Conservation (phyloP, 495 filamentous ascomycete species). For the Trichoderma parareesei region DNA sequence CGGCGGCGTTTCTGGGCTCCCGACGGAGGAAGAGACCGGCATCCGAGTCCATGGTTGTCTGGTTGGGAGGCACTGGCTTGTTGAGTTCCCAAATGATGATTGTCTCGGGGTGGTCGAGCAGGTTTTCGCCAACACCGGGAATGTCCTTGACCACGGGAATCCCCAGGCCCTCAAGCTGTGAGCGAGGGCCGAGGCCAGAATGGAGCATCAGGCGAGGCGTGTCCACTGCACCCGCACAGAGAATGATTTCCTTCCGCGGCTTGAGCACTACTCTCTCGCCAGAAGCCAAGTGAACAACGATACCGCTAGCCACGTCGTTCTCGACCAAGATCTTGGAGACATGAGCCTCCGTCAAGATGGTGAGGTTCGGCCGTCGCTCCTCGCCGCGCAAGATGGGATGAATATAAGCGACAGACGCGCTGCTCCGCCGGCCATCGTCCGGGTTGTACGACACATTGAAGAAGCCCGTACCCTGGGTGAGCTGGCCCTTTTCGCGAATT, state of each 20-base stretch:
- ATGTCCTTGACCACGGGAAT: slow-evolving; percentile 38
- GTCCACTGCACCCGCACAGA: slow-evolving; percentile 45
- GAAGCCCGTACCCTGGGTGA: slow-evolving; percentile 70
- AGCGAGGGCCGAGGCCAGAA: slow-evolving; percentile 41
- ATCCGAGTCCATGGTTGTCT: slow-evolving; percentile 54
- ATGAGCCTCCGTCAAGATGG: slow-evolving; percentile 71
- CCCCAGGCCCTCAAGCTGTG: slow-evolving; percentile 31
- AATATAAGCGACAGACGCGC: slow-evolving; percentile 77
- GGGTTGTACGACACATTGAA: slow-evolving; percentile 81
- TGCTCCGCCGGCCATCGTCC: slow-evolving; percentile 67
- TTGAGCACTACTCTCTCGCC: slow-evolving; percentile 32
- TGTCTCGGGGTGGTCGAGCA: slow-evolving; percentile 39
- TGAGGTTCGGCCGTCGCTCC: slow-evolving; percentile 69
- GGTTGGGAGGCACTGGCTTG: slow-evolving; percentile 23
- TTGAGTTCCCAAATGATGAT: slow-evolving; percentile 19
- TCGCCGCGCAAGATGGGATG: slow-evolving; percentile 72
- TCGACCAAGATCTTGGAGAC: slow-evolving; percentile 66
- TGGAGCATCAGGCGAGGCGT: slow-evolving; percentile 47
- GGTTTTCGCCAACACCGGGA: slow-evolving; percentile 44
- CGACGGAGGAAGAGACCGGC: slow-evolving; percentile 78
- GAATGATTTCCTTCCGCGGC: slow-evolving; percentile 36
- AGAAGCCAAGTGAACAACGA: slow-evolving; percentile 43
- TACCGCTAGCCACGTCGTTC: slow-evolving; percentile 52
- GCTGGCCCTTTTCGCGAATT: slow-evolving; percentile 56
- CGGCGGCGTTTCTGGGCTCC: slow-evolving; percentile 53